Percentiles rank a stretch among this genome's conserved stretches.
Conservation (phyloP, 2,329 filamentous ascomycete species). For the Penicillium sp. region DNA sequence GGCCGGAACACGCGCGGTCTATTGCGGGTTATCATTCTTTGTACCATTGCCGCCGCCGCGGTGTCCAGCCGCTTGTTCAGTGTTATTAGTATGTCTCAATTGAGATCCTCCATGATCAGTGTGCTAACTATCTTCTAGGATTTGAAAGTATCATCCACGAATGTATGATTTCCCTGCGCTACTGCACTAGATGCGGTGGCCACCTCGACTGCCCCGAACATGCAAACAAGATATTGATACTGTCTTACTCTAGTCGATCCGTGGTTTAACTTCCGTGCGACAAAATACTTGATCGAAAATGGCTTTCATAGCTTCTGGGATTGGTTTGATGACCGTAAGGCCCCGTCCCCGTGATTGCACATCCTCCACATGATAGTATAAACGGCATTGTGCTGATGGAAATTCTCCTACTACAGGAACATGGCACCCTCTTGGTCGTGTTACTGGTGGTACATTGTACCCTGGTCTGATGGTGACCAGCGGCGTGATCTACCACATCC, state of each 20-base stretch:
- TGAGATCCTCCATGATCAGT: slow-evolving; percentile 1
- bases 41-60: slow-evolving; percentile 85
- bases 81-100: slow-evolving; percentile 76
- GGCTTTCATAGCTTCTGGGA: slow-evolving; percentile 99
- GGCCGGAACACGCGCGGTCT: slow-evolving; percentile 79
- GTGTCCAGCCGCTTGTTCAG: slow-evolving; percentile 94
- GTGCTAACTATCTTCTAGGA: slow-evolving; percentile 51
- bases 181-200: slow-evolving; percentile 3
- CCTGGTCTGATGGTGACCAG: slow-evolving; percentile 99
- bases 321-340: slow-evolving; percentile 94
- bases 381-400: slow-evolving; percentile 20
- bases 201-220: slow-evolving; percentile 17
- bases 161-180: slow-evolving; percentile 63
- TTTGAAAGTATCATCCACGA: slow-evolving; percentile 99
- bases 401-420: slow-evolving; percentile 58
- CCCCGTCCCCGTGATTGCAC: slow-evolving; percentile 12
- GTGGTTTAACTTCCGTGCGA: slow-evolving; percentile 99
- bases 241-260: slow-evolving; percentile 72
- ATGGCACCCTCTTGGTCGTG: slow-evolving; percentile 97
- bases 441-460: slow-evolving; percentile 98
- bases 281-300: slow-evolving; percentile 94
- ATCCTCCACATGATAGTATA: slow-evolving; percentile 4
- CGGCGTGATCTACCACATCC: slow-evolving; percentile 90
- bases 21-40: slow-evolving; percentile 84
- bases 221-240: slow-evolving; percentile 24